Evolutionary conservation across 140 eudicot genomes (phyloP), one percentile per base, ranked within the genome.

Genomic region (Oenanthe javanica): DNA sequence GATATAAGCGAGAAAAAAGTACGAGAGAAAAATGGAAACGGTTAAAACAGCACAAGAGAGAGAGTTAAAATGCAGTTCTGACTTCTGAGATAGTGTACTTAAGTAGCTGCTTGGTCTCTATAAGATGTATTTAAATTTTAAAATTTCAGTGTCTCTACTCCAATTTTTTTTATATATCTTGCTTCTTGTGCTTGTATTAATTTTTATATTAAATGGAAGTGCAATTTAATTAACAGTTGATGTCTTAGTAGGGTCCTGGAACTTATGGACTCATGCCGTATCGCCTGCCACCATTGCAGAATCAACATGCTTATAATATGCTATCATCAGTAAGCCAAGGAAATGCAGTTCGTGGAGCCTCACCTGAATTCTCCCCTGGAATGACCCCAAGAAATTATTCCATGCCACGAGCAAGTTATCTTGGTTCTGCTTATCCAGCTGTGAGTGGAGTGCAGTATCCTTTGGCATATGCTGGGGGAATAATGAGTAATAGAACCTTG

Each of bases 231-330:
- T 85, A 76, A 89, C 75, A 81, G 71, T 79, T 84, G 81, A 72
- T 83, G 79, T 83, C 82, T 79, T 83, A 87, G 85, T 87, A 92
- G 98, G 90, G 89, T 86, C 85, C 94, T 59, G 96, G 98, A 82
- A 83, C 91, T 83, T 94, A 92, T 76, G 98, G 98, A 61, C 86
- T 90, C 80, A 80, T 94, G 93, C 98, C 72, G 69, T 93, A 93
- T 85, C 92, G 98, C 83, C 71, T 89, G 70, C 95, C 97, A 23
- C 88, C 88, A 15, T 80, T 88, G 82, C 98, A 92, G 84, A 89
- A 84, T 84, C 98, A 92, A 48, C 88, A 84, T 50, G 87, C 94
- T 40, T 92, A 77, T 75, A 92, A 85, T 82, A 64, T 89, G 83
- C 72, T 87, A 78, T 91, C 97, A 82, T 81, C 91, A 25, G 64